These are phyloP conservation scores for Calocera viscosa DNA, from an alignment of 768 basidiomycete species.

Conservation along the genomic window DNA sequence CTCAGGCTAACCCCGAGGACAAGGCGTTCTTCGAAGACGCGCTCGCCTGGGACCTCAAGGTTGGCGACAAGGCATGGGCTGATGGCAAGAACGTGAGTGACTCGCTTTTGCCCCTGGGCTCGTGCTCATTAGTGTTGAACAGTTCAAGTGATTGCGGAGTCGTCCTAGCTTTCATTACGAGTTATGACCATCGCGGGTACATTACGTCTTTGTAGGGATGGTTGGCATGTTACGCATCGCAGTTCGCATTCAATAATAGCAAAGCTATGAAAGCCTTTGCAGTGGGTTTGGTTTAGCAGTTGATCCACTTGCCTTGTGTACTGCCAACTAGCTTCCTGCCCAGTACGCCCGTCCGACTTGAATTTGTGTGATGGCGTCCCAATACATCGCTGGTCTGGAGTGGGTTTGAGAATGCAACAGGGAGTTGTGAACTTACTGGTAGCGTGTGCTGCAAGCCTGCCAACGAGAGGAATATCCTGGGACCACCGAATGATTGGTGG, in stretches of 20 bases:
- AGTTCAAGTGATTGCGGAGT: not conserved
- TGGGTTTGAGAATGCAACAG: not conserved
- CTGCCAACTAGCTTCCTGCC: not conserved
- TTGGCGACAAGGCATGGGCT: slow-evolving; percentile 80
- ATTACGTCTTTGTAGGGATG: not conserved
- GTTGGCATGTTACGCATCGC: not conserved
- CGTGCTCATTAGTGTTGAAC: not conserved
- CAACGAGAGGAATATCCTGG: not conserved
- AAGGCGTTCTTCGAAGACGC: slow-evolving; percentile 87
- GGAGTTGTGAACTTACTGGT: not conserved
- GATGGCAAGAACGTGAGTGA: slow-evolving; percentile 78
- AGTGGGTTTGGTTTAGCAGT: no score
- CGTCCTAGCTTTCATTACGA: not conserved
- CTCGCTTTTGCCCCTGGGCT: not conserved
- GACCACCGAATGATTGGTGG: not conserved
- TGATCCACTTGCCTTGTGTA: no score
- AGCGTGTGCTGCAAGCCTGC: not conserved
- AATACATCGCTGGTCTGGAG: not conserved
- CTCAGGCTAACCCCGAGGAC: slow-evolving; percentile 50
- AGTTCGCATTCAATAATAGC: not conserved
- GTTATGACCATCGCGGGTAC: not conserved
- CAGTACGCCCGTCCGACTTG: not conserved
- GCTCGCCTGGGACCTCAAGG: slow-evolving; percentile 83
- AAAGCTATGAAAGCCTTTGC: not conserved
- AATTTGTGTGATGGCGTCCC: not conserved